Evolutionary conservation across 164 flowering plant genomes (phyloP), one percentile per base, ranked within the genome.

Genomic region (Pachysandra terminalis): DNA sequence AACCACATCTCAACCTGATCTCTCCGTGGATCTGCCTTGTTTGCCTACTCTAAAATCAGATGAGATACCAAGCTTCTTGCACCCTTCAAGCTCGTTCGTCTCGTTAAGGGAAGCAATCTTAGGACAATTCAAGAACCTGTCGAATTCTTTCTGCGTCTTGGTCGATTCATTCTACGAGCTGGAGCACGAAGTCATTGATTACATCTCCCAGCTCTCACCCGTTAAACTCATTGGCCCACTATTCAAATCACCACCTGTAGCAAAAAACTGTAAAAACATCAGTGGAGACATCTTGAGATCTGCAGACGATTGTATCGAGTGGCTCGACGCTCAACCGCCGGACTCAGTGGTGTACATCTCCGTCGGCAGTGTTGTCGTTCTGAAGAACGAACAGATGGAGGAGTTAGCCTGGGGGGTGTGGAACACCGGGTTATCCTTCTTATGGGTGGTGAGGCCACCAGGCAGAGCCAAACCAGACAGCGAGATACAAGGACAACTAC

Each of bases 81-180:
- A 84, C 37, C 93, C 90, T 1, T 22, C 73, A 0, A 67, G 73
- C 17, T 84, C 84, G 0, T 85, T 75, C 40, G 63, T 67, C 0
- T 66, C 73, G 51, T 25, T 90, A 12, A 60, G 69, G 9, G 66
- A 72, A 5, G 81, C 73, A 1, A 78, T 90, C 24, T 41, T 82
- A 22, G 78, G 74, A 1, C 91, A 89, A 71, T 88, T 67, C 76
- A 71, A 72, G 73, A 93, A 85, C 48, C 73, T 91, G 15, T 68
- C 75, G 0, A 87, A 81, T 55, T 78, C 83, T 3, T 84, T 84
- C 23, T 88, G 87, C 52, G 68, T 88, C 0, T 41, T 93, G 54
- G 80, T 84, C 77, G 94, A 91, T 26, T 83, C 93, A 0, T 88
- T 88, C 68, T 62, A 84, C 4, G 93, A 86, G 59, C 88, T 93